These are phyloP conservation scores for Chaetomium sp. DNA, from an alignment of 2,329 filamentous ascomycete genomes.

Conservation along the genomic window DNA sequence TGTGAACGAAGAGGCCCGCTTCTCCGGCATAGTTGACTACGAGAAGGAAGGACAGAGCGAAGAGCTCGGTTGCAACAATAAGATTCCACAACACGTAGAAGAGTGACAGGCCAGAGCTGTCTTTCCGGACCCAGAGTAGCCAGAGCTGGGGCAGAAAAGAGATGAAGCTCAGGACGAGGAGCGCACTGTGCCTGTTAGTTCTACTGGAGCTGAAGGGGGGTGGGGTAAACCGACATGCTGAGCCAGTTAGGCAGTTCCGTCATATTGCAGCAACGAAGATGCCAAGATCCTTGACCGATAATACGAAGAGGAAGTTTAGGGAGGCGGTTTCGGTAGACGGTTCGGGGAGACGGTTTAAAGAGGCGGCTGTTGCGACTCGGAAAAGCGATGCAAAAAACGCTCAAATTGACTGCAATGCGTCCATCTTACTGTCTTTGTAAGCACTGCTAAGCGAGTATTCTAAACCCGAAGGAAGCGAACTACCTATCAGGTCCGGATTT, in stretches of 20 bases:
- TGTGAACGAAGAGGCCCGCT: background rate
- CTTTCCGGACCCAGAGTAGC: background rate
- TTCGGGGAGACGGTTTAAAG: too few species aligned
- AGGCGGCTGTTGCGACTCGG: too few species aligned
- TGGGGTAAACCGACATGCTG: conserved; percentile 2
- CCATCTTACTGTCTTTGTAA: too few species aligned
- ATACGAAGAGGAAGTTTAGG: conserved; percentile 2
- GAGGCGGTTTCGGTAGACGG: too few species aligned
- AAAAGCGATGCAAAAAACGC: too few species aligned
- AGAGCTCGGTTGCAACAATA: background rate
- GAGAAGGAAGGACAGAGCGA: background rate
- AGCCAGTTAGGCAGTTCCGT: conserved; percentile 1
- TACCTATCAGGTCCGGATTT: too few species aligned
- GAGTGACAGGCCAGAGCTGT: background rate
- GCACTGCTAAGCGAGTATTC: too few species aligned
- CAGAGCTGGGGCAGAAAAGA: conserved; percentile 5
- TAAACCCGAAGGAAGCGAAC: too few species aligned
- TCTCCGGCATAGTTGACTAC: background rate
- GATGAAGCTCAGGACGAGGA: background rate
- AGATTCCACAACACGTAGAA: conserved; percentile 2
- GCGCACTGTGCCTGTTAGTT: conserved; percentile 1
- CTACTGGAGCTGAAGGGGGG: background rate
- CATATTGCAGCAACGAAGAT: background rate
- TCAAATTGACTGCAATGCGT: too few species aligned
- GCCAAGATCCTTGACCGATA: background rate